These are phyloP conservation scores for Venturia carpophila DNA, from an alignment of 2,329 filamentous ascomycete genomes.

Conservation along the genomic window DNA sequence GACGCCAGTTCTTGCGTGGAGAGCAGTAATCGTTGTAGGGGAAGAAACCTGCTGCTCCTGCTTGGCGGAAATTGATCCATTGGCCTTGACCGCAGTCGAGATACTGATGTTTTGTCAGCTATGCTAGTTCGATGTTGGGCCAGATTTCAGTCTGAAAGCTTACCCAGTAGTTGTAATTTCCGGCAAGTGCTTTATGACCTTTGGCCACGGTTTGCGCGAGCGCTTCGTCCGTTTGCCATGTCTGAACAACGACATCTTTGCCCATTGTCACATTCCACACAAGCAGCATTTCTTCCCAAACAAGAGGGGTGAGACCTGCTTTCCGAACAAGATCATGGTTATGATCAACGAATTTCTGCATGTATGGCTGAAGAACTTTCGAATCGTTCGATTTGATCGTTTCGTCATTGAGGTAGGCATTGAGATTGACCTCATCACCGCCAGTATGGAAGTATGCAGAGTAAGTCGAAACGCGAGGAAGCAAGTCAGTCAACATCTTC, in stretches of 20 bases:
- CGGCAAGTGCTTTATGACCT: slow-evolving; percentile 65
- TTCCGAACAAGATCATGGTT: slow-evolving; percentile 54
- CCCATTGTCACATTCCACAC: slow-evolving; percentile 70
- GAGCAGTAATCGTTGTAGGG: slow-evolving; percentile 77
- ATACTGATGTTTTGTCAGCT: slow-evolving; percentile 37
- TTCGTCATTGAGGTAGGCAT: slow-evolving; percentile 66
- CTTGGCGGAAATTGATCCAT: slow-evolving; percentile 63
- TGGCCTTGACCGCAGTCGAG: slow-evolving; percentile 76
- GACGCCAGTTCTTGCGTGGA: slow-evolving; percentile 72
- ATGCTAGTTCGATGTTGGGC: background rate
- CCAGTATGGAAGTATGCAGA: slow-evolving; percentile 75
- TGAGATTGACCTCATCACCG: slow-evolving; percentile 76
- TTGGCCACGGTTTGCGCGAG: slow-evolving; percentile 52
- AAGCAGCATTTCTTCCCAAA: slow-evolving; percentile 82
- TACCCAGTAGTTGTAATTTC: slow-evolving; percentile 61
- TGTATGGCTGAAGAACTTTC: slow-evolving; percentile 59
- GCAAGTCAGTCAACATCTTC: slow-evolving; percentile 63
- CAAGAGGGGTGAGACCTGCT: slow-evolving; percentile 61
- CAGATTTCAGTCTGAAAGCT: slow-evolving; percentile 25
- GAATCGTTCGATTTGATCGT: slow-evolving; percentile 60
- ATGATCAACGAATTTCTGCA: slow-evolving; percentile 69
- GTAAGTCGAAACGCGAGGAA: slow-evolving; percentile 64
- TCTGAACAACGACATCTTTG: slow-evolving; percentile 65
- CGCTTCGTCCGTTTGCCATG: slow-evolving; percentile 61
- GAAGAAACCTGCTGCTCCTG: slow-evolving; percentile 46